These are phyloP conservation scores for Xylaria sp. DNA, from an alignment of 2,329 filamentous ascomycete genomes.

Conservation along the genomic window DNA sequence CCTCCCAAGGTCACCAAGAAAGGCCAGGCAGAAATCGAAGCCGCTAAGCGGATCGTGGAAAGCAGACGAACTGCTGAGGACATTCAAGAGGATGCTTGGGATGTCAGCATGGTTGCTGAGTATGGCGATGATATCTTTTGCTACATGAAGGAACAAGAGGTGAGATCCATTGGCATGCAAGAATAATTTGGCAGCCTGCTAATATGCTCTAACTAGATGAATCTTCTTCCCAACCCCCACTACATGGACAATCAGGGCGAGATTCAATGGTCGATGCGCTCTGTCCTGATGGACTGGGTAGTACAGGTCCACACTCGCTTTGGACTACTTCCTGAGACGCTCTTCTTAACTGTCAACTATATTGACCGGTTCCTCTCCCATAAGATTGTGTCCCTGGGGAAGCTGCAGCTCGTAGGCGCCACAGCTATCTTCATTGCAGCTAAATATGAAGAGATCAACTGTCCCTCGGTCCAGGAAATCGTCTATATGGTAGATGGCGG, in stretches of 20 bases:
- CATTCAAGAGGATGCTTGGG: slow-evolving; percentile 86
- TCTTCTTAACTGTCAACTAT: slow-evolving; percentile 95
- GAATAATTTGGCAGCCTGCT: slow-evolving; percentile 17
- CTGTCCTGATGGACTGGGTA: slow-evolving; percentile 96
- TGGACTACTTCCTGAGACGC: slow-evolving; percentile 86
- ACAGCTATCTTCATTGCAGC: slow-evolving; percentile 95
- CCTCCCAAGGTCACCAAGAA: slow-evolving; percentile 74
- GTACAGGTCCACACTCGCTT: slow-evolving; percentile 96
- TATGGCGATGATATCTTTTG: slow-evolving; percentile 95
- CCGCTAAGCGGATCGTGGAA: slow-evolving; percentile 69
- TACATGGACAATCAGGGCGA: slow-evolving; percentile 99
- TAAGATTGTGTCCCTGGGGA: slow-evolving; percentile 93
- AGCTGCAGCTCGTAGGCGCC: slow-evolving; percentile 93
- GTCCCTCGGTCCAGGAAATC: slow-evolving; percentile 91
- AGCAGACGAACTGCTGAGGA: slow-evolving; percentile 71
- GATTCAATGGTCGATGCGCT: slow-evolving; percentile 98
- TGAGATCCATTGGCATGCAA: slow-evolving; percentile 47
- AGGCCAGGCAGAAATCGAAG: slow-evolving; percentile 73
- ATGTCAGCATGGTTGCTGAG: slow-evolving; percentile 97
- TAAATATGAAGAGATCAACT: slow-evolving; percentile 99
- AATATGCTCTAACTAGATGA: slow-evolving; percentile 55
- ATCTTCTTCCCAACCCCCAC: slow-evolving; percentile 83
- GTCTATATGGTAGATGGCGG: slow-evolving; percentile 97
- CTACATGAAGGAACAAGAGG: slow-evolving; percentile 90
- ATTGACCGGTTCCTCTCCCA: slow-evolving; percentile 94